phyloP scores from a whole-genome alignment of 164 flowering plant species.

The Warburgia ugandensis region DNA sequence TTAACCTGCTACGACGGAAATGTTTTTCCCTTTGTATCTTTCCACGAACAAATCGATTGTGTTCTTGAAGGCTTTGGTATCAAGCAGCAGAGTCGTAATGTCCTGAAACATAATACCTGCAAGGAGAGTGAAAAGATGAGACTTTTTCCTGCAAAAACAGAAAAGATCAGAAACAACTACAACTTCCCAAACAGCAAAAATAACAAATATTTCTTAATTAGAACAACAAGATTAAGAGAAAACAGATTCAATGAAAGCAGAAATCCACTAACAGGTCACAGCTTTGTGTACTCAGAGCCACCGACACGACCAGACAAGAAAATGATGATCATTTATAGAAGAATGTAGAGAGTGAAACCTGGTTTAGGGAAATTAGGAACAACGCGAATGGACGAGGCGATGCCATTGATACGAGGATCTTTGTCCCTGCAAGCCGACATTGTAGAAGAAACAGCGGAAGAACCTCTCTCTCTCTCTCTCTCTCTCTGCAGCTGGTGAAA shows the following conservation, averaged over 20 bases:
- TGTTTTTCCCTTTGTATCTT: slow-evolving; percentile 67
- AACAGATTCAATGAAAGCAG: not conserved
- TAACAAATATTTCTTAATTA: too few relatives aligned
- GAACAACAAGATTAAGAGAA: not conserved
- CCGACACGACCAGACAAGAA: too few relatives aligned
- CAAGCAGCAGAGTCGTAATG: slow-evolving; percentile 76
- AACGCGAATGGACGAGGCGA: slow-evolving; percentile 66
- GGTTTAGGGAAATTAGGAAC: slow-evolving; percentile 85
- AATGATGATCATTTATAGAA: too few relatives aligned
- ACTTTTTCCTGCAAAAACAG: not conserved
- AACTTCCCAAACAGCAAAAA: not conserved
- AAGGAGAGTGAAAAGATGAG: not conserved
- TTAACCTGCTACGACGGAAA: slow-evolving; percentile 89
- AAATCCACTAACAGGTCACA: not conserved
- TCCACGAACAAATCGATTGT: slow-evolving; percentile 90
- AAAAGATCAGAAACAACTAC: not conserved
- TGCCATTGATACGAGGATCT: slow-evolving; percentile 68
- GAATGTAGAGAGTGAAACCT: too few relatives aligned
- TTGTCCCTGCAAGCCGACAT: slow-evolving; percentile 51
- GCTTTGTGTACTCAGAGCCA: too few relatives aligned
- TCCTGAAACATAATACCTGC: slow-evolving; percentile 96
- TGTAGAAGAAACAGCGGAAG: slow-evolving; percentile 17
- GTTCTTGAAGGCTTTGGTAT: slow-evolving; percentile 77
- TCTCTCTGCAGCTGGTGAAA: not conserved
- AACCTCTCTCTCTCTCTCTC: not conserved